These are phyloP conservation scores for Lasiosphaeria miniovina DNA, from an alignment of 495 filamentous ascomycete genomes.

Conservation along the genomic window DNA sequence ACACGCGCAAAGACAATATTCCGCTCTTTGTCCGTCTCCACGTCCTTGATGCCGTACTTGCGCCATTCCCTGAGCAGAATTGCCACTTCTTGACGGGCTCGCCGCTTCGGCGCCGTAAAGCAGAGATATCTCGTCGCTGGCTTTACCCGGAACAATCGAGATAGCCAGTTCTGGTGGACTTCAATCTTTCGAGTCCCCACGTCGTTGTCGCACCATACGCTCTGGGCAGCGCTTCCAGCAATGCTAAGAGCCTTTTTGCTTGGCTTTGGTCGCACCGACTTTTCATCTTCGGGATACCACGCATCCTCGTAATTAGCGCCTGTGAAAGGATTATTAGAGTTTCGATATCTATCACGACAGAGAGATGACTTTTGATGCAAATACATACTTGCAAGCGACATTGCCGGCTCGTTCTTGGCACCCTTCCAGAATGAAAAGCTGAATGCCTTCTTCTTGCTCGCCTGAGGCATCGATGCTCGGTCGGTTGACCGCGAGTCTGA, in stretches of 20 bases:
- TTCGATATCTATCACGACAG: not conserved
- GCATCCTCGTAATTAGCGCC: slow-evolving; percentile 14
- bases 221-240: slow-evolving; percentile 3
- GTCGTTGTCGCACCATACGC: slow-evolving; percentile 24
- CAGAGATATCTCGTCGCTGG: slow-evolving; percentile 71
- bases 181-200: slow-evolving; percentile 46
- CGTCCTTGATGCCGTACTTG: slow-evolving; percentile 70
- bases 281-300: slow-evolving; percentile 9
- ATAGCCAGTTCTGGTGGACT: slow-evolving; percentile 75
- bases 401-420: slow-evolving; percentile 34
- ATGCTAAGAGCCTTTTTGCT: slow-evolving; percentile 10
- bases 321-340: not conserved
- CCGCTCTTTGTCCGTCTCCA: slow-evolving; percentile 68
- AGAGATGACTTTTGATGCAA: not conserved
- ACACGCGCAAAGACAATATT: slow-evolving; percentile 75
- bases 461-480: not conserved
- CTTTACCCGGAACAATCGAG: slow-evolving; percentile 83
- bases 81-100: slow-evolving; percentile 70
- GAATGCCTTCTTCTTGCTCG: slow-evolving; percentile 47
- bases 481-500: not conserved
- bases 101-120: slow-evolving; percentile 63
- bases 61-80: slow-evolving; percentile 74
- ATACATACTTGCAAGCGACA: slow-evolving; percentile 37
- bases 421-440: slow-evolving; percentile 46
- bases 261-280: slow-evolving; percentile 8